Evolutionary conservation across 148 eudicot species (phyloP).

Genomic region (Spergularia bocconei): DNA sequence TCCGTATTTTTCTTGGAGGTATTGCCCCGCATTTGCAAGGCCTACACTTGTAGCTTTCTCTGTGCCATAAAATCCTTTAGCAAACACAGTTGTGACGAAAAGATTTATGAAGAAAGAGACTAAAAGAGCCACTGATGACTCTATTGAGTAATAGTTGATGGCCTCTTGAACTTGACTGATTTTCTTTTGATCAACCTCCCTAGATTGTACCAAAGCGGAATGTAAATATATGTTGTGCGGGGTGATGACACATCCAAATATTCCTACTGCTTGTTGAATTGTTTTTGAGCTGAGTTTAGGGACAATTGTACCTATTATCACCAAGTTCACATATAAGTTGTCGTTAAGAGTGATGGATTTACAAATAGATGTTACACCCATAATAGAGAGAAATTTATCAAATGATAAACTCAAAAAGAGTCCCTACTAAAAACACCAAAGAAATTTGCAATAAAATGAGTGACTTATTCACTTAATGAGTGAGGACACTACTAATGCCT

Average conservation of each 20-base stretch:
- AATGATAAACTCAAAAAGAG: no score
- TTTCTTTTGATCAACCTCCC: slow-evolving; percentile 56
- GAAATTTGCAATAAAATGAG: no score
- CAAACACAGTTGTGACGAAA: slow-evolving; percentile 77
- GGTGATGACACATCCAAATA: slow-evolving; percentile 85
- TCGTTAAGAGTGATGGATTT: no score
- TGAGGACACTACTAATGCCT: no score
- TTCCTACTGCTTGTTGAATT: slow-evolving; percentile 85
- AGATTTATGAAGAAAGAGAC: slow-evolving; percentile 75
- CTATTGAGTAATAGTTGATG: slow-evolving; percentile 69
- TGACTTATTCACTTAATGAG: no score
- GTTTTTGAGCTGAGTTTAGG: slow-evolving; percentile 82
- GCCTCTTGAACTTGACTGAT: slow-evolving; percentile 64
- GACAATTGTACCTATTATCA: slow-evolving; percentile 52
- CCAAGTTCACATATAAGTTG: neutral
- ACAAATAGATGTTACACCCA: no score
- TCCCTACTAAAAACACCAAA: no score
- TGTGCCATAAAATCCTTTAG: slow-evolving; percentile 78
- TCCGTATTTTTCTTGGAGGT: slow-evolving; percentile 79
- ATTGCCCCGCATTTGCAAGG: slow-evolving; percentile 79
- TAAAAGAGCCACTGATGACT: slow-evolving; percentile 65
- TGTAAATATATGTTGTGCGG: slow-evolving; percentile 91
- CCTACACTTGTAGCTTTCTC: slow-evolving; percentile 59
- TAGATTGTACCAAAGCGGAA: slow-evolving; percentile 86
- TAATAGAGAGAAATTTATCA: no score